These are phyloP conservation scores for Spergularia bocconei DNA, from an alignment of 148 eudicot species.

Conservation along the genomic window DNA sequence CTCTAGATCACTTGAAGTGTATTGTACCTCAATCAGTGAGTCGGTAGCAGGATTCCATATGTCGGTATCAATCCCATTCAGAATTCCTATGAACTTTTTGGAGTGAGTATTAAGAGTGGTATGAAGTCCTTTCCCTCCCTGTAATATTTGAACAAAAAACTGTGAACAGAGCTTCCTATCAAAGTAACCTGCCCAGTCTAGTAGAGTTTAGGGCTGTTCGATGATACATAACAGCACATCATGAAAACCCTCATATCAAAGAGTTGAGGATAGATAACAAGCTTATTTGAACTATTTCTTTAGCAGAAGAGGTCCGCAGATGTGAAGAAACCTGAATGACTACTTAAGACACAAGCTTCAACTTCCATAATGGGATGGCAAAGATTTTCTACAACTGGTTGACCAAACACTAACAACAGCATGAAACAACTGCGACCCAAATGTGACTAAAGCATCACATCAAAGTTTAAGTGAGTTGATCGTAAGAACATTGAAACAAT, in stretches of 20 bases:
- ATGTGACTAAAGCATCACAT: not conserved
- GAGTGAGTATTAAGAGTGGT: slow-evolving; percentile 68
- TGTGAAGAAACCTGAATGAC: too few relatives aligned
- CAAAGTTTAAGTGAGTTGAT: not conserved
- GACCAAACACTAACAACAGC: not conserved
- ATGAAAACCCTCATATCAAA: not conserved
- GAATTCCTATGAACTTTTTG: slow-evolving; percentile 83
- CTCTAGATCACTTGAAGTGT: slow-evolving; percentile 59
- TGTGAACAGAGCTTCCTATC: slow-evolving; percentile 13
- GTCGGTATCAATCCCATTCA: slow-evolving; percentile 95
- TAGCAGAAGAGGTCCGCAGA: not conserved
- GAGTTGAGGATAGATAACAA: slow-evolving; percentile 1
- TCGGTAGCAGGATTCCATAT: slow-evolving; percentile 94
- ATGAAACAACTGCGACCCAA: not conserved
- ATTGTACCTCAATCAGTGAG: slow-evolving; percentile 66
- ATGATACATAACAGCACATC: not conserved
- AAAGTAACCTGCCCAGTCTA: not conserved
- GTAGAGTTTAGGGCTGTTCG: not conserved
- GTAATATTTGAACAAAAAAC: slow-evolving; percentile 17
- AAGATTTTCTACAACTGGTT: not conserved
- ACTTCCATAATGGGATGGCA: not conserved
- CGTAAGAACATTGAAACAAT: not conserved
- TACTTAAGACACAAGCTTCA: not conserved
- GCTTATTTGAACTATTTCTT: not conserved
- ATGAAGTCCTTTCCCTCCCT: slow-evolving; percentile 94